These are phyloP conservation scores for Kwoniella dejecticola DNA, from an alignment of 768 basidiomycete genomes.

Conservation along the genomic window DNA sequence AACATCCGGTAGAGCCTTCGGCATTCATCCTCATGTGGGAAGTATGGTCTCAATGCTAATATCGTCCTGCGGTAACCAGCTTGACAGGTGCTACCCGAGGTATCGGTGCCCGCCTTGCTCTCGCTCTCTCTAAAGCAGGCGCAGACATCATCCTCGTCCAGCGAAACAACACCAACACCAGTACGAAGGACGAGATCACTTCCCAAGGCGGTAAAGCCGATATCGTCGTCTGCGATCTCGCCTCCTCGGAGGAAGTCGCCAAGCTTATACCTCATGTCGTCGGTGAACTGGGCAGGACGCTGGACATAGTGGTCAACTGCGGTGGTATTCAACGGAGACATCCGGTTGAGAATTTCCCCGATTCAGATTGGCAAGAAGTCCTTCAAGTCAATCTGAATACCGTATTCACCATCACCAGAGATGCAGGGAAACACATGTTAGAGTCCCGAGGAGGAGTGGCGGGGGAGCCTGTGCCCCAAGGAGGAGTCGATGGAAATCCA, in stretches of 20 bases:
- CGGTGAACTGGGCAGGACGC: constrained; percentile 60
- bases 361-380: constrained; percentile 73
- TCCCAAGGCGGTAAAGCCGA: constrained; percentile 54
- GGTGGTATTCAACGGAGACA: constrained; percentile 58
- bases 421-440: constrained; percentile 89
- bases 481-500: constrained; percentile 47
- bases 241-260: constrained; percentile 61
- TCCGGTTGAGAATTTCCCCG: constrained; percentile 67
- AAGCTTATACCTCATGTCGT: constrained; percentile 60
- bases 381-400: constrained; percentile 85
- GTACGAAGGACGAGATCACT: constrained; percentile 54
- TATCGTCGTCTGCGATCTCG: constrained; percentile 65
- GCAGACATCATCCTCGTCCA: constrained; percentile 57
- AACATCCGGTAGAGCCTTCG: too few relatives aligned
- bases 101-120: constrained; percentile 55
- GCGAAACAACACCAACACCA: constrained; percentile 58
- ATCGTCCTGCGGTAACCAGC: constrained; percentile 11
- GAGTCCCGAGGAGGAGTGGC: constrained; percentile 58
- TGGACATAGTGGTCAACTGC: constrained; percentile 72
- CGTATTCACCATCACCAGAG: constrained; percentile 78
- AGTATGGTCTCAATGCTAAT: too few relatives aligned
- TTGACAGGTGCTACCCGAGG: constrained; percentile 56
- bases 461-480: constrained; percentile 45
- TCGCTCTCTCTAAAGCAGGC: constrained; percentile 58
- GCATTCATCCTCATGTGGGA: too few relatives aligned